Base-by-base conservation (phyloP, 177 flowering plant genomes). In the Telopea speciosissima region DNA sequence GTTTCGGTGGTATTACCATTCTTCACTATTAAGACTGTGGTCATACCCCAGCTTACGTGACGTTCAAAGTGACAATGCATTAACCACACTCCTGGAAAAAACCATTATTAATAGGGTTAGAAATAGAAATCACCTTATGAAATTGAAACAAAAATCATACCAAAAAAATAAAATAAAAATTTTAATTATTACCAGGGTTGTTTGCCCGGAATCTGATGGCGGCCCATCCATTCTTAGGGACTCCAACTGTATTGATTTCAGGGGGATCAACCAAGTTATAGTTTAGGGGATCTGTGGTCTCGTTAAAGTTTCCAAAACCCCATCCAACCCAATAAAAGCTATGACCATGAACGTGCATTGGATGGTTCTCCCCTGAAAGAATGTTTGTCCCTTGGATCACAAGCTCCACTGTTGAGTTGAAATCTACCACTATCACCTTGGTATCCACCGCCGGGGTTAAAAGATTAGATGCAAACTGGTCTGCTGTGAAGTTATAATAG, bases 251-350 rank as follows among this genome's bases (percentile, higher is more conserved):
- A 36, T 26, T 76, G 19, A 23, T 24, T 49, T 54, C 21, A 2
- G 85, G 81, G 1, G 83, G 85, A 69, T 78, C 80, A 44, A 72
- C 71, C 8, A 80, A 23, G 52, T 82, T 82, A 64, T 78, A 82
- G 21, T 16, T 40, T 19, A 22, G 12, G 14, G 81, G 77, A 54
- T 68, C 70, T 28, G 54, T 54, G 23, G 21, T 12, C 40, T 22
- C 56, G 16, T 68, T 56, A 28, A 68, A 68, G 28, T 68, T 68
- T 28, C 70, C 70, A 22, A 75, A 71, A 1, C 82, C 84, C 24
- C 33, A 54, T 12, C 79, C 84, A 62, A 79, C 78, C 42, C 78
- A 61, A 67, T 75, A 77, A 67, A 81, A 69, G 72, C 70, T 80
- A 42, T 70, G 68, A 0, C 78, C 82, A 72, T 79, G 80, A 3